Evolutionary conservation across 176 grass and related monocot genomes (phyloP), one percentile per base, ranked within the genome.

Genomic region (Eremochloa ophiuroides): DNA sequence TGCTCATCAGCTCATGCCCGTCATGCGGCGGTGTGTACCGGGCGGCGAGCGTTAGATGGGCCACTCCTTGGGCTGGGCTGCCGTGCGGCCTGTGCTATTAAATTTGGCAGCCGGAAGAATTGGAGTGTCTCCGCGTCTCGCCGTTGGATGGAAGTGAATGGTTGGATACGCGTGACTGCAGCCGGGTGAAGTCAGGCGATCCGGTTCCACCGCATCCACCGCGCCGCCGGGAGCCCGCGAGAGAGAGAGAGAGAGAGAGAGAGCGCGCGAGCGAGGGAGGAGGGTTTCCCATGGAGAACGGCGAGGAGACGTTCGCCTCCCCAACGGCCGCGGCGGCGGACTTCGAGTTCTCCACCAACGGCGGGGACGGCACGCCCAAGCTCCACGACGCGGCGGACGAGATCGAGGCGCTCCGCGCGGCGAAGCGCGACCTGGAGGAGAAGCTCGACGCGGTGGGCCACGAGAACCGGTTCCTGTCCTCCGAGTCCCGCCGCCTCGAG

Each of bases 241-340:
- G 73, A 2, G 28, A 12, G 76, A 23, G 26, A 44, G 75, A 61
- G 74, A 51, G 71, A 1, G 39, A 33, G 23, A 59, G 55, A 7
- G 62, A 35, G 31, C n/a, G n/a, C n/a, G 34, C 34, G 34, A 35
- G 34, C 3, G 34, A 5, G 34, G 34, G 41, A 33, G 15, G 46
- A 78, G 86, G 76, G 70, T 82, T 81, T 72, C 43, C 78, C 8
- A 89, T 89, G 88, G 87, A 89, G 23, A 84, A 84, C 71, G 84
- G 89, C 70, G 85, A 91, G 27, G 84, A 87, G 75, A 87, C 89
- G 33, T 82, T 87, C 84, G 80, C 85, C 8, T 84, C 81, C 89
- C 76, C 80, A 6, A 61, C 75, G 16, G 87, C 87, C 27, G 72
- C 55, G 27, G 82, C 20, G 4, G 66, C 66, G 17, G 86, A 84